Evolutionary conservation across 2,329 filamentous ascomycete genomes (phyloP).

Genomic region (Ophiostoma perfectum): DNA sequence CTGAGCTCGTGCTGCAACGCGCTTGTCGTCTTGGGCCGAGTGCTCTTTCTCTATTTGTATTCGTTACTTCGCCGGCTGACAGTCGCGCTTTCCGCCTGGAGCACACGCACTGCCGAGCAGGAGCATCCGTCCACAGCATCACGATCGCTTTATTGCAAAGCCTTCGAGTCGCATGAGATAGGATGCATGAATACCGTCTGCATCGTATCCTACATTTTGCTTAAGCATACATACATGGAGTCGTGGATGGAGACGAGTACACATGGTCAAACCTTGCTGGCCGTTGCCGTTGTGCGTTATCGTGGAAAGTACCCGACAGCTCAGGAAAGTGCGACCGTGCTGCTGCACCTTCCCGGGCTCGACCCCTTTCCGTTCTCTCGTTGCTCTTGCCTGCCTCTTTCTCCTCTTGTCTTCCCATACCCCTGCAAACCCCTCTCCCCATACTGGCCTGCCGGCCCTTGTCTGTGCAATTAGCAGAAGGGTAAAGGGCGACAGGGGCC

Average conservation of each 20-base stretch:
- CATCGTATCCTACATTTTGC: too few relatives aligned
- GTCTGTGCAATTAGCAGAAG: constrained; percentile 19
- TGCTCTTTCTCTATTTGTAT: too few relatives aligned
- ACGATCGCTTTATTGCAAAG: too few relatives aligned
- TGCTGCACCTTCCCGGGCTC: too few relatives aligned
- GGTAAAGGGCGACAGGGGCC: constrained; percentile 14
- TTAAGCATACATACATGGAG: too few relatives aligned
- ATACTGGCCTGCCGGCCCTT: background rate
- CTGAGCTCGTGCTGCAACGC: too few relatives aligned
- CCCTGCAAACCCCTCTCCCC: background rate
- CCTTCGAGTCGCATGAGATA: background rate
- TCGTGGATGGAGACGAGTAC: background rate
- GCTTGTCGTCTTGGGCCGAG: background rate
- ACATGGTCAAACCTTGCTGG: background rate
- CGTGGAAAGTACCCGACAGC: background rate
- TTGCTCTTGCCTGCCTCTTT: background rate
- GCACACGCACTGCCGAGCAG: background rate
- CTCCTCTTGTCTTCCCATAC: background rate
- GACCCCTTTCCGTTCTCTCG: too few relatives aligned
- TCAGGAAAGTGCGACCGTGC: too few relatives aligned
- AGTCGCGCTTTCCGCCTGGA: background rate
- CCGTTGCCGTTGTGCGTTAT: background rate
- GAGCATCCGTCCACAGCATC: too few relatives aligned
- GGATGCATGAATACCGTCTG: background rate
- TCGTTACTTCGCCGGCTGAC: too few relatives aligned